Evolutionary conservation across 345 rosid genomes (phyloP).

Genomic region (Chamaenerion angustifolium): DNA sequence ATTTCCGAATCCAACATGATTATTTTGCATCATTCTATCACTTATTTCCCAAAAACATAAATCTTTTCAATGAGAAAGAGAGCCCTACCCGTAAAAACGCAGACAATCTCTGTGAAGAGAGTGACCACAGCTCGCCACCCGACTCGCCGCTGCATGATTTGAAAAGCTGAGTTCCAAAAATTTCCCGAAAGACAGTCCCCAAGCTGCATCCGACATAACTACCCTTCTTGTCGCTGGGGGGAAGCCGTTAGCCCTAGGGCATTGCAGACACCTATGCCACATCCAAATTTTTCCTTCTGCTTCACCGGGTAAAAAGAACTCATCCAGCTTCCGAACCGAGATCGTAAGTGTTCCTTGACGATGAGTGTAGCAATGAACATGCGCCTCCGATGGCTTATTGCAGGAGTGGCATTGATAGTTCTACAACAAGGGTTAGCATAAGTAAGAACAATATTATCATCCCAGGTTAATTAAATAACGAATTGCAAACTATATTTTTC

Average conservation of each 20-base stretch:
- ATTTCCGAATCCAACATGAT: too few species aligned
- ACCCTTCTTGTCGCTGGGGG: slow-evolving; percentile 92
- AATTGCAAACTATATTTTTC: neutral
- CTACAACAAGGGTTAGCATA: slow-evolving; percentile 13
- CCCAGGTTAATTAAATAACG: neutral
- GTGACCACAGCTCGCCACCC: slow-evolving; percentile 98
- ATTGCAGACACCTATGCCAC: slow-evolving; percentile 98
- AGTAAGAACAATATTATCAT: too few species aligned
- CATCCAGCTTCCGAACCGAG: slow-evolving; percentile 80
- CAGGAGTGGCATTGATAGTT: slow-evolving; percentile 60
- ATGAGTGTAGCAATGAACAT: slow-evolving; percentile 95
- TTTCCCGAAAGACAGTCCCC: slow-evolving; percentile 99
- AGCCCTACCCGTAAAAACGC: slow-evolving; percentile 99
- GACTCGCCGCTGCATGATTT: slow-evolving; percentile 96
- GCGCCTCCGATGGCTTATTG: slow-evolving; percentile 96
- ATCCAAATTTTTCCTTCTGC: slow-evolving; percentile 95
- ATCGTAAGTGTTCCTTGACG: slow-evolving; percentile 93
- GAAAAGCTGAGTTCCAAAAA: slow-evolving; percentile 99
- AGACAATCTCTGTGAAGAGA: slow-evolving; percentile 98
- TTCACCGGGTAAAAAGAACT: slow-evolving; percentile 66
- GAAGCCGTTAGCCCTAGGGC: slow-evolving; percentile 62
- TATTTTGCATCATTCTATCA: too few species aligned
- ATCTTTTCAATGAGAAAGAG: too few species aligned
- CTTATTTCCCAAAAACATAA: too few species aligned
- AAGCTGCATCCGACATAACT: slow-evolving; percentile 98